phyloP scores from a whole-genome alignment of 768 basidiomycete species.

The Crucibulum laeve region DNA sequence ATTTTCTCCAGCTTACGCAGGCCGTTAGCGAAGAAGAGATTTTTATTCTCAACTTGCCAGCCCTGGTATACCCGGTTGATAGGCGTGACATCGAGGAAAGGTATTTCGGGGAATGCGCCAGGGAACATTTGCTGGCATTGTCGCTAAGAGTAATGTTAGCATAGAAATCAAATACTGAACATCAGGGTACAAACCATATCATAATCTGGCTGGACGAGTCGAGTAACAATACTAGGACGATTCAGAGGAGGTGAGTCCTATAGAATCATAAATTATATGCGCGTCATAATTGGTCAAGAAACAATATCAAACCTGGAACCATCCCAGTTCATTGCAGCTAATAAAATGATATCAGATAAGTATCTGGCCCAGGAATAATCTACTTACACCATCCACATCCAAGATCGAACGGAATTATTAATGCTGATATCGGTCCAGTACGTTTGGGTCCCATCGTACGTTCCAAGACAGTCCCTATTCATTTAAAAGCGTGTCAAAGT shows the following conservation, averaged over 20 bases:
- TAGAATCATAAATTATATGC: background rate
- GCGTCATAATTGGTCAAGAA: background rate
- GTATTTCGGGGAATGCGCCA: slow-evolving; percentile 44
- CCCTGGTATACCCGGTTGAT: slow-evolving; percentile 54
- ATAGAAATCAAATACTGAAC: background rate
- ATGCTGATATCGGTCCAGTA: slow-evolving; percentile 54
- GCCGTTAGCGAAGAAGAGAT: slow-evolving; percentile 69
- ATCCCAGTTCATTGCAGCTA: slow-evolving; percentile 69
- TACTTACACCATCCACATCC: slow-evolving; percentile 66
- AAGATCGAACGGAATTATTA: slow-evolving; percentile 56
- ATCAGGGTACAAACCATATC: slow-evolving; percentile 37
- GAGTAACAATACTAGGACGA: slow-evolving; percentile 44
- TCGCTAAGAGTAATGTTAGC: slow-evolving; percentile 31
- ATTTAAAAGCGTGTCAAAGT: background rate
- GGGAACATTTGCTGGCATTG: slow-evolving; percentile 71
- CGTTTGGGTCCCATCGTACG: slow-evolving; percentile 30
- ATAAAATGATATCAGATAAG: background rate
- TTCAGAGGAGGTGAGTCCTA: slow-evolving; percentile 38
- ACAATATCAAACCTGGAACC: slow-evolving; percentile 31
- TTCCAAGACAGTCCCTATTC: slow-evolving; percentile 35
- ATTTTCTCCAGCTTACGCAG: slow-evolving; percentile 40
- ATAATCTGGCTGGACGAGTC: slow-evolving; percentile 51
- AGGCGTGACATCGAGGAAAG: slow-evolving; percentile 32
- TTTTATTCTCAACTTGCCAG: slow-evolving; percentile 55
- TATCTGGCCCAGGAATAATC: background rate